These are phyloP conservation scores for Oidiodendron maius DNA, from an alignment of 495 filamentous ascomycete genomes.

Conservation along the genomic window DNA sequence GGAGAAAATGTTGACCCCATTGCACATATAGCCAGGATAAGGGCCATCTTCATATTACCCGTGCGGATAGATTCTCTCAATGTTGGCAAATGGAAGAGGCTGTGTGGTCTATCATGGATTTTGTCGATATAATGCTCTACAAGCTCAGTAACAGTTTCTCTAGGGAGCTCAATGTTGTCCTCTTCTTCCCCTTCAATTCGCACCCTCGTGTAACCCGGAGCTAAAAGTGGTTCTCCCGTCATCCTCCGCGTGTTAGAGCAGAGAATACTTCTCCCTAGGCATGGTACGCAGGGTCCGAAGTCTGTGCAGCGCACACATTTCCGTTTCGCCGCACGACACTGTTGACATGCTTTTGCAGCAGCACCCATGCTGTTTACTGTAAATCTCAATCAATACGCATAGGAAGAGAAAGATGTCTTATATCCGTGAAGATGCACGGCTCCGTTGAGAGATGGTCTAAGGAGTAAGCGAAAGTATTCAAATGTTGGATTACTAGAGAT, in stretches of 20 bases:
- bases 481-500: no score
- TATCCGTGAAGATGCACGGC: no score
- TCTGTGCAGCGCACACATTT: background rate
- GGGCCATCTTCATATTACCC: background rate
- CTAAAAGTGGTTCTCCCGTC: background rate
- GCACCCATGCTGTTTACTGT: no score
- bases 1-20: constrained; percentile 1
- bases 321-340: constrained; percentile 3
- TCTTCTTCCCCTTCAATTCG: background rate
- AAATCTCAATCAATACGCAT: no score
- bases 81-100: constrained; percentile 4
- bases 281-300: constrained; percentile 2
- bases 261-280: background rate
- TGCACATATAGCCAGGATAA: background rate
- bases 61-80: background rate
- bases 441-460: no score
- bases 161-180: background rate
- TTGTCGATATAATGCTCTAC: constrained; percentile 6
- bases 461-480: no score
- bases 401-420: no score
- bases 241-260: background rate
- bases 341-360: constrained; percentile 1
- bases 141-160: background rate
- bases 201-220: background rate
- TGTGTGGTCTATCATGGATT: constrained; percentile 8